These are phyloP conservation scores for Diaporthe sp. DNA, from an alignment of 2,329 filamentous ascomycete genomes.

Conservation along the genomic window DNA sequence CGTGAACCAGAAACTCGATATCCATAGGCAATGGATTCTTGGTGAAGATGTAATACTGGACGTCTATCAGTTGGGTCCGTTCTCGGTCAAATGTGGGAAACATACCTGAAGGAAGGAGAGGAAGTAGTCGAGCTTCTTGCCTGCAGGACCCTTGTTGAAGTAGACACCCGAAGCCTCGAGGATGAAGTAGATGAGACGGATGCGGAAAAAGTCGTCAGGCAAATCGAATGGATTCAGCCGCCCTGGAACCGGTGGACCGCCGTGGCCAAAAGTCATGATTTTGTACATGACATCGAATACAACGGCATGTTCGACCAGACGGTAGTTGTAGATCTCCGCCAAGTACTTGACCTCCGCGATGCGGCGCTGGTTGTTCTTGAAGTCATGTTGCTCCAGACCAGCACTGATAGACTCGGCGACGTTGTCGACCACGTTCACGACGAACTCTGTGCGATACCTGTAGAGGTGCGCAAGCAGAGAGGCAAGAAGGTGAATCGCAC, in stretches of 20 bases:
- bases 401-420: slow-evolving; percentile 89
- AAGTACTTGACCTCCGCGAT: slow-evolving; percentile 97
- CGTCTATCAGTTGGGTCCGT: neutral
- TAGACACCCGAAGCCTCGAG: slow-evolving; percentile 97
- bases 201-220: slow-evolving; percentile 95
- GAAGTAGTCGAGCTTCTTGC: slow-evolving; percentile 98
- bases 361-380: slow-evolving; percentile 95
- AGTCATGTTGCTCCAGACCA: slow-evolving; percentile 95
- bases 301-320: slow-evolving; percentile 94
- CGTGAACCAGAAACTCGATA: slow-evolving; percentile 95
- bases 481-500: slow-evolving; percentile 93
- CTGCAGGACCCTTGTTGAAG: slow-evolving; percentile 92
- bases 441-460: slow-evolving; percentile 92
- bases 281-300: slow-evolving; percentile 97
- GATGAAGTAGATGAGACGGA: slow-evolving; percentile 89
- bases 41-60: slow-evolving; percentile 90
- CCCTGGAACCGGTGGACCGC: slow-evolving; percentile 85
- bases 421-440: slow-evolving; percentile 92
- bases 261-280: slow-evolving; percentile 92
- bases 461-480: slow-evolving; percentile 91
- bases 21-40: slow-evolving; percentile 96
- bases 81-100: neutral
- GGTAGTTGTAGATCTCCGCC: slow-evolving; percentile 96
- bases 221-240: slow-evolving; percentile 84
- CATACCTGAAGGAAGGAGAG: slow-evolving; percentile 89